These are phyloP conservation scores for Trichoderma asperelloides DNA, from an alignment of 495 filamentous ascomycete species.

Conservation along the genomic window DNA sequence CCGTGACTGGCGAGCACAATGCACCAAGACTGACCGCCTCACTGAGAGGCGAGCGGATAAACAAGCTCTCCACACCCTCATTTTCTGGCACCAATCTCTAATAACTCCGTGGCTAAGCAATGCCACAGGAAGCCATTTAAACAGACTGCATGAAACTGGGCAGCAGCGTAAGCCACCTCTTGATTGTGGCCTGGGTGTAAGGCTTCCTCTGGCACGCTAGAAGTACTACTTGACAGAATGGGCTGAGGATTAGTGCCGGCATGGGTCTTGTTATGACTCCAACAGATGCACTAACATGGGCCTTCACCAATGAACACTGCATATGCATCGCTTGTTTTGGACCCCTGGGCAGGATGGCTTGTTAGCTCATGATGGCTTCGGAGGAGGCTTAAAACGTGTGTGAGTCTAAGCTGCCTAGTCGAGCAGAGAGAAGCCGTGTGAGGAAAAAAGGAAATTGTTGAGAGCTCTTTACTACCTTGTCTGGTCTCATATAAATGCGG, in stretches of 20 bases:
- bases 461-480: not conserved
- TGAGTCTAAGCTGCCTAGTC: not conserved
- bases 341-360: not conserved
- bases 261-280: not conserved
- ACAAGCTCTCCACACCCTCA: not conserved
- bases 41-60: not conserved
- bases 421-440: not conserved
- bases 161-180: not conserved
- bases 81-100: not conserved
- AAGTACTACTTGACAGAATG: not conserved
- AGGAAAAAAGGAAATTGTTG: not conserved
- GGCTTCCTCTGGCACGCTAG: not conserved
- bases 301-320: not conserved
- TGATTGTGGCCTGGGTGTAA: not conserved
- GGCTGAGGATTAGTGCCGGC: slow-evolving; percentile 1
- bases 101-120: not conserved
- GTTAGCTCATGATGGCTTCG: not conserved
- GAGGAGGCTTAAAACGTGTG: not conserved
- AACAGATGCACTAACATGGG: not conserved
- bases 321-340: not conserved
- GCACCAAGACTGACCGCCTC: not conserved
- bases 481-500: not conserved
- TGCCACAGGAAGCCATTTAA: not conserved
- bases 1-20: not conserved
- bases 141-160: not conserved